Evolutionary conservation across 2,329 filamentous ascomycete species (phyloP).

Genomic region (Nemania sp.): DNA sequence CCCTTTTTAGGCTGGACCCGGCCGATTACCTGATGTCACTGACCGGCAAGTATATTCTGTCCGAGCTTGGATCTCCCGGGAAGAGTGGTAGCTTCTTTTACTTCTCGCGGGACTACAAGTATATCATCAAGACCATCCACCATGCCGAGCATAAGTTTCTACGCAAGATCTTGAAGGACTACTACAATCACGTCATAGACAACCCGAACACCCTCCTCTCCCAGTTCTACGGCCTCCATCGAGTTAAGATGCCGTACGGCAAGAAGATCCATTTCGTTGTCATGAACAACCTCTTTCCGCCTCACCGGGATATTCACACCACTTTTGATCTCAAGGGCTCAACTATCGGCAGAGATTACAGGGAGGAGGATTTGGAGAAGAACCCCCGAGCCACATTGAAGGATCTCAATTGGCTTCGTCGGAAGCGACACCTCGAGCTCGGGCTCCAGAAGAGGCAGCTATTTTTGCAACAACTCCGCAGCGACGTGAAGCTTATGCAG

Average conservation of each 20-base stretch:
- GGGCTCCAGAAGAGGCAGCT: conserved; percentile 88
- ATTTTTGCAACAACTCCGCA: conserved; percentile 89
- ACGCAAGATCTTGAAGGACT: conserved; percentile 86
- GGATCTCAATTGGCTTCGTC: conserved; percentile 94
- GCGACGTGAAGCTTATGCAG: conserved; percentile 88
- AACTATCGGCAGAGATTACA: conserved; percentile 91
- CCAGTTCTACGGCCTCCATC: conserved; percentile 96
- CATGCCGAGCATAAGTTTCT: conserved; percentile 93
- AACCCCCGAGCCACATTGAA: conserved; percentile 96
- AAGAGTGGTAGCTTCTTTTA: conserved; percentile 99
- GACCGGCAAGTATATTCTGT: conserved; percentile 98
- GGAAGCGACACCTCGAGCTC: conserved; percentile 86
- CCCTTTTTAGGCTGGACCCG: conserved; percentile 90
- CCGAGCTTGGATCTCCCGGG: conserved; percentile 94
- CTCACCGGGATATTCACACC: conserved; percentile 95
- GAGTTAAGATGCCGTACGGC: conserved; percentile 98
- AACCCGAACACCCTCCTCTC: conserved; percentile 98
- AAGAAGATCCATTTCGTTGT: conserved; percentile 99
- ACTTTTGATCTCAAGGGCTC: conserved; percentile 98
- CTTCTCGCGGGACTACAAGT: conserved; percentile 99
- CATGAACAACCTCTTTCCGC: conserved; percentile 99
- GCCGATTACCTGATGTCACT: conserved; percentile 98
- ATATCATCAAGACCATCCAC: conserved; percentile 99
- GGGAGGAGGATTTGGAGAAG: conserved; percentile 84
- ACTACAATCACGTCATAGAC: conserved; percentile 90